Percentiles rank a stretch among this genome's conserved stretches.
Conservation (phyloP, 2,329 filamentous ascomycete genomes). For the Pestalotiopsis sp. region DNA sequence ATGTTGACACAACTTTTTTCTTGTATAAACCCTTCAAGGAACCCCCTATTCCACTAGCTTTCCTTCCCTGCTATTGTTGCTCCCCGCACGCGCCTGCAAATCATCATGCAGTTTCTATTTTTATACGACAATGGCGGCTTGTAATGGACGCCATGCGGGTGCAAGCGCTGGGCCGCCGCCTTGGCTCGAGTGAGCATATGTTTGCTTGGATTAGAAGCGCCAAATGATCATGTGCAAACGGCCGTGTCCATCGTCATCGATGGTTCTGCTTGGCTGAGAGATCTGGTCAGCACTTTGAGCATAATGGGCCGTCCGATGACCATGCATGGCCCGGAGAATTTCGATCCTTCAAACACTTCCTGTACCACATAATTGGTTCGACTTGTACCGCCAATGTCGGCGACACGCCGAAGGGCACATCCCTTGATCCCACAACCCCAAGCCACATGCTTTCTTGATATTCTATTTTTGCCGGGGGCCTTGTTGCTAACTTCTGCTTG, state of each 20-base stretch:
- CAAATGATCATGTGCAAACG: neutral
- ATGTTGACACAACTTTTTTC: slow-evolving; percentile 32
- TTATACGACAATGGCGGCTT: neutral
- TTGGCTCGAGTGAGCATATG: slow-evolving; percentile 16
- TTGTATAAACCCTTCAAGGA: slow-evolving; percentile 12
- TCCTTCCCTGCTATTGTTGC: neutral
- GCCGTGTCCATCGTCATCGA: neutral
- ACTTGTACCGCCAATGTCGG: neutral
- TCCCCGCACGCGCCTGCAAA: slow-evolving; percentile 5
- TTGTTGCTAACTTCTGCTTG: slow-evolving; percentile 7
- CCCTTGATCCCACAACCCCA: neutral
- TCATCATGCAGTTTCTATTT: slow-evolving; percentile 13
- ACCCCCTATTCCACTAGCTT: neutral
- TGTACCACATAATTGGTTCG: neutral
- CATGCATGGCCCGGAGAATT: slow-evolving; percentile 13
- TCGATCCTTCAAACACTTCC: slow-evolving; percentile 13
- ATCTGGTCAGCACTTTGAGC: neutral
- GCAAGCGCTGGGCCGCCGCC: slow-evolving; percentile 36
- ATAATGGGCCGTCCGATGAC: neutral
- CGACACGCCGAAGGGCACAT: slow-evolving; percentile 8
- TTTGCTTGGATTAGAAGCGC: neutral
- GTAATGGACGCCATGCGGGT: slow-evolving; percentile 14
- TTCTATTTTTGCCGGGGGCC: neutral
- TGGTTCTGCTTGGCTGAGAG: neutral
- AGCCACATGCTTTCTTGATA: neutral